phyloP scores from a whole-genome alignment of 176 grass and related monocot genomes.

The Otatea glauca region DNA sequence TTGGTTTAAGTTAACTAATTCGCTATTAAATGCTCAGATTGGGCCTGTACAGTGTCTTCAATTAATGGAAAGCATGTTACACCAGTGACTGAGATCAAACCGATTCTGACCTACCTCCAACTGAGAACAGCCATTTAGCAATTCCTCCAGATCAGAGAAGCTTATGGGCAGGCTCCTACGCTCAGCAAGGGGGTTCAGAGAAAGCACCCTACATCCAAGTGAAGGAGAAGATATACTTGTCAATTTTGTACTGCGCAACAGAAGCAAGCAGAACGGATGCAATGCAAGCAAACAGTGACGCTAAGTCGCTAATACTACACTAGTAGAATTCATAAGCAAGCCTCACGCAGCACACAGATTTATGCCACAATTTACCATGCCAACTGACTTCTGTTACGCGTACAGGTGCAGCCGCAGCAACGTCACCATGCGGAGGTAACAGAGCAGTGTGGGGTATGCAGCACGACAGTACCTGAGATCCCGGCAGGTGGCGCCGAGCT shows the following conservation, averaged over 20 bases:
- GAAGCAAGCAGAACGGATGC: neutral
- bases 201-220: slow-evolving; percentile 61
- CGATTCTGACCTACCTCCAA: slow-evolving; percentile 67
- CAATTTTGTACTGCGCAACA: neutral
- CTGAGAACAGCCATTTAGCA: slow-evolving; percentile 78
- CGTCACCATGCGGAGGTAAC: neutral
- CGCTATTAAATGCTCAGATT: slow-evolving; percentile 1
- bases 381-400: neutral
- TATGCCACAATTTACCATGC: neutral
- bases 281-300: slow-evolving; percentile 5
- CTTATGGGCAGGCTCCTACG: slow-evolving; percentile 62
- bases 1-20: slow-evolving; percentile 22
- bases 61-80: slow-evolving; percentile 17
- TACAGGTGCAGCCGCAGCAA: neutral
- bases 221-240: slow-evolving; percentile 22
- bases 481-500: slow-evolving; percentile 68
- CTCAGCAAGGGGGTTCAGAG: slow-evolving; percentile 69
- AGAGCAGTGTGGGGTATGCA: neutral
- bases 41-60: slow-evolving; percentile 12
- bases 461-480: slow-evolving; percentile 69
- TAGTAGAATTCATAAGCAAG: slow-evolving; percentile 2
- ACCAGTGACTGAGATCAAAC: neutral
- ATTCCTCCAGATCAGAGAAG: slow-evolving; percentile 72
- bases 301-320: neutral
- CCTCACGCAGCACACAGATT: neutral